Evolutionary conservation across 2,329 filamentous ascomycete genomes (phyloP).

Genomic region (Neopestalotiopsis rosae): DNA sequence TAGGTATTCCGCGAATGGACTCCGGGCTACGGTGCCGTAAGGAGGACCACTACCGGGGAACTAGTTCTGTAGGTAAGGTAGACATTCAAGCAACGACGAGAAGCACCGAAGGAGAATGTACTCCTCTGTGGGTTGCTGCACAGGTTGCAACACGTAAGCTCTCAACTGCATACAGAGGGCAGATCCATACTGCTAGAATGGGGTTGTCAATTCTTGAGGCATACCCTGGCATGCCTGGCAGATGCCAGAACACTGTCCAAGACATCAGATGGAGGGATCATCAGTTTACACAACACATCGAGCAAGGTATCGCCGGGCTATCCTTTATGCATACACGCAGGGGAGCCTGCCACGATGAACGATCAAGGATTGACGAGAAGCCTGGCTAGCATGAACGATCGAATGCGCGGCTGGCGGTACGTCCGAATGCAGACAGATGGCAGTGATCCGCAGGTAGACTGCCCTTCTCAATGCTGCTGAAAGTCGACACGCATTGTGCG

Average conservation of each 20-base stretch:
- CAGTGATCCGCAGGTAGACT: neutral
- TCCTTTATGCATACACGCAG: conserved; percentile 8
- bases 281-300: neutral
- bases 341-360: neutral
- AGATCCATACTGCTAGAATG: too few species aligned
- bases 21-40: neutral
- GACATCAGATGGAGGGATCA: too few species aligned
- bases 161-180: too few species aligned
- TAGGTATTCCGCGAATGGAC: neutral
- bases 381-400: neutral
- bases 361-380: neutral
- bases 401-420: neutral
- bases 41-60: neutral
- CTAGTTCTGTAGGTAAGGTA: neutral
- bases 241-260: too few species aligned
- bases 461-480: neutral
- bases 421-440: neutral
- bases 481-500: neutral
- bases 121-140: too few species aligned
- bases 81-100: too few species aligned
- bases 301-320: neutral
- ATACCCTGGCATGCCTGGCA: too few species aligned
- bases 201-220: too few species aligned
- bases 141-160: too few species aligned
- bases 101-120: too few species aligned